Conservation (phyloP, 805 yeast genomes). For the Jamesozyma lodderae region DNA sequence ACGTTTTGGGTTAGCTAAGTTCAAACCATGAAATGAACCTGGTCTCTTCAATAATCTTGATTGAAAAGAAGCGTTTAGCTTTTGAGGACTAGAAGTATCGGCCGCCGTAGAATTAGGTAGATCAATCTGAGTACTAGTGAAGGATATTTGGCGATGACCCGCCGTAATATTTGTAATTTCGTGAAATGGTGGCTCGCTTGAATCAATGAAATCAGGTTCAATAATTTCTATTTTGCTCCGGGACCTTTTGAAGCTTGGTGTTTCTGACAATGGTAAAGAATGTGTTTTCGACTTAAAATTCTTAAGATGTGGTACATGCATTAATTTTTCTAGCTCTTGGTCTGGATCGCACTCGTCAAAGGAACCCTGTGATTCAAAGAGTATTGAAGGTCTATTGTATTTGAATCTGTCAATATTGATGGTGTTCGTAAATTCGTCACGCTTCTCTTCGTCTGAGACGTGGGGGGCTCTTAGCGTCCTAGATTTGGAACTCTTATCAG, state of each 20-base stretch:
- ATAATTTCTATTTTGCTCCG: conserved; percentile 5
- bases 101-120: background rate
- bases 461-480: too few relatives aligned
- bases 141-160: conserved; percentile 13
- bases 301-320: conserved; percentile 16
- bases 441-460: too few relatives aligned
- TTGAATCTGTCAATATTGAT: too few relatives aligned
- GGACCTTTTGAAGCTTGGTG: conserved; percentile 9
- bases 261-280: too few relatives aligned
- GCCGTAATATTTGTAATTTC: conserved; percentile 9
- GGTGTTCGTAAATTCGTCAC: too few relatives aligned
- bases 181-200: background rate
- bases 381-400: conserved; percentile 5
- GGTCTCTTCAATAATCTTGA: conserved; percentile 9
- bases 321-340: conserved; percentile 15
- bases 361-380: conserved; percentile 23
- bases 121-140: conserved; percentile 9
- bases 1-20: conserved; percentile 13
- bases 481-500: too few relatives aligned
- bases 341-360: conserved; percentile 28
- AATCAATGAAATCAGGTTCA: conserved; percentile 5
- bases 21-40: conserved; percentile 15
- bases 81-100: background rate
- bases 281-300: conserved; percentile 17
- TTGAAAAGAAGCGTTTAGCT: background rate